A percentile compares a stretch with the other conserved stretches of the same genome.
Conservation (phyloP, 2,329 filamentous ascomycete species). For the Emergomyces pasteurianus region DNA sequence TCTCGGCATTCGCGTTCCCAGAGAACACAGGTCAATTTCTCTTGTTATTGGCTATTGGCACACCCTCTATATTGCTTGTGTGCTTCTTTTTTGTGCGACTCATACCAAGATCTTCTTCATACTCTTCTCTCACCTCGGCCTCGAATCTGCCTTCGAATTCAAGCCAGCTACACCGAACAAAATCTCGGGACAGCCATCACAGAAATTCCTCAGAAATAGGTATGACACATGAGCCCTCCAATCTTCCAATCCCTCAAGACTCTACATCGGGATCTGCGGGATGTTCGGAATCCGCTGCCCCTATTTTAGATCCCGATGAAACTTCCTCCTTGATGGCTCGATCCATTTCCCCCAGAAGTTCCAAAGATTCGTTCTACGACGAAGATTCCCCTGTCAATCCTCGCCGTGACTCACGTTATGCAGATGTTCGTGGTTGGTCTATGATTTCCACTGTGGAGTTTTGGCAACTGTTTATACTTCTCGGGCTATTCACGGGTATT, state of each 20-base stretch:
- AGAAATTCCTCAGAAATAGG: constrained; percentile 25
- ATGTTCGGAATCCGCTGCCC: constrained; percentile 14
- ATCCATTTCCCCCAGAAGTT: constrained; percentile 39
- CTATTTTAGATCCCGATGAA: constrained; percentile 49
- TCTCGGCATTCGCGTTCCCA: constrained; percentile 66
- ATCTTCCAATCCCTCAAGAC: constrained; percentile 16
- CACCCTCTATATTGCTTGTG: constrained; percentile 59
- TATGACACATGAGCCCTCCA: constrained; percentile 24
- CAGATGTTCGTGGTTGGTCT: constrained; percentile 80
- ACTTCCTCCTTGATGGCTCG: constrained; percentile 68
- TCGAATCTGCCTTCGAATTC: constrained; percentile 15
- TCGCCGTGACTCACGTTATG: constrained; percentile 59
- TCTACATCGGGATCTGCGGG: constrained; percentile 22
- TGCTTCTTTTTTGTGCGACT: constrained; percentile 80
- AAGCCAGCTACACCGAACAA: constrained; percentile 23
- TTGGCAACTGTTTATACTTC: constrained; percentile 79
- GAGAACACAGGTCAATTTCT: constrained; percentile 75
- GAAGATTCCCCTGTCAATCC: constrained; percentile 48
- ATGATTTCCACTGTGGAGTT: constrained; percentile 66
- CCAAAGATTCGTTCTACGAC: constrained; percentile 39
- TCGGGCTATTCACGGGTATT: constrained; percentile 84
- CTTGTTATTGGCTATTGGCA: constrained; percentile 67
- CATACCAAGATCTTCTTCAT: constrained; percentile 44
- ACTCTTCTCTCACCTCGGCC: constrained; percentile 32
- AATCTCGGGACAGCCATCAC: constrained; percentile 18